Evolutionary conservation across 306 rosid genomes (phyloP), one percentile per base, ranked within the genome.

Genomic region (Urtica urens): DNA sequence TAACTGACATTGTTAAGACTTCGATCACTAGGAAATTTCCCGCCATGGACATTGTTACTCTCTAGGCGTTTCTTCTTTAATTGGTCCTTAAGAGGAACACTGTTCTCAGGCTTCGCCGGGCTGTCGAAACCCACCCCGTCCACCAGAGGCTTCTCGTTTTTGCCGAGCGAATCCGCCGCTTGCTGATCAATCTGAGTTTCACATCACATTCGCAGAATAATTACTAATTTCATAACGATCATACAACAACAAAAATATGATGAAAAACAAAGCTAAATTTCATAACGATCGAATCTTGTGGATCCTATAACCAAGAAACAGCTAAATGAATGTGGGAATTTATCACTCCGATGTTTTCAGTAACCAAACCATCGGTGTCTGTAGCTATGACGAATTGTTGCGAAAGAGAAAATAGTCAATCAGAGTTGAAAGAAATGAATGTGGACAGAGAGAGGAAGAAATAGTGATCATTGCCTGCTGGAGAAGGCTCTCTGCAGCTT

Each of bases 101-200:
- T 14, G 22, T 57, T 74, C 15, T 76, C 81, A 12, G 72, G 42
- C 65, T 63, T 85, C 1, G 66, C 41, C 29, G 72, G 74, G 25
- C 76, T 64, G 31, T 57, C 86, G 25, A 76, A 41, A 51, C 49
- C 66, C 11, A 63, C 55, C 31, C 71, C 86, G 28, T 77, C 86
- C 1, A 49, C 62, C 41, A 25, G 60, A 67, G 72, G 52, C 58
- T 48, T 67, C 70, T 92, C 99, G 62, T 72, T 69, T 71, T 92
- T 92, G 40, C 79, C 71, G 55, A 92, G 84, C 43, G 94, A 82
- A 34, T 82, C 99, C 12, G 99, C 99, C 23, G 99, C 96, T 85
- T 92, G 96, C 69, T 85, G 94, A 63, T 92, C 99, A 68, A 92
- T 78, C 99, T 92, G 71, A 60, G 62, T 46, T 71, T 60, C 60